Evolutionary conservation across 2,329 filamentous ascomycete genomes (phyloP).

Genomic region (Aspergillus carbonarius): DNA sequence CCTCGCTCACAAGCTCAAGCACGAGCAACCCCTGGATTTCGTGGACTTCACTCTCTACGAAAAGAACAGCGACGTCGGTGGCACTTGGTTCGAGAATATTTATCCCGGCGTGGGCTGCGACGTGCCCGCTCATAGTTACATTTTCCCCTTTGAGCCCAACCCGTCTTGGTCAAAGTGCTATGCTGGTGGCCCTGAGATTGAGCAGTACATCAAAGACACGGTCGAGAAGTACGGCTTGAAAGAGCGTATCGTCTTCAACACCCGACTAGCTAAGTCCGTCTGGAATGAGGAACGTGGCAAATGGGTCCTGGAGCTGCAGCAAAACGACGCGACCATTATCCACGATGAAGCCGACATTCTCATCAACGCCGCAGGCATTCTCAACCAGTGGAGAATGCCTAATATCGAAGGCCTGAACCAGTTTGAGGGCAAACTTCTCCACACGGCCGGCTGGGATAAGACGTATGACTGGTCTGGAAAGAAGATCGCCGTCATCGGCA

Average conservation of each 20-base stretch:
- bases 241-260: constrained; percentile 34
- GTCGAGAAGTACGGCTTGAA: constrained; percentile 43
- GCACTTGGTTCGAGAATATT: constrained; percentile 34
- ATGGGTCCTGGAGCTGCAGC: constrained; percentile 17
- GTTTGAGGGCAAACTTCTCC: constrained; percentile 37
- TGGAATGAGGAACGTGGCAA: constrained; percentile 34
- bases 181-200: constrained; percentile 42
- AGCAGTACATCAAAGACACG: constrained; percentile 44
- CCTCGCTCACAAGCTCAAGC: constrained; percentile 40
- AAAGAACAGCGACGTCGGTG: constrained; percentile 33
- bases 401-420: constrained; percentile 23
- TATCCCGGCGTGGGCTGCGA: constrained; percentile 42
- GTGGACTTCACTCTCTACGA: constrained; percentile 30
- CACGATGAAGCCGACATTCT: constrained; percentile 27
- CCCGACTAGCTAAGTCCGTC: constrained; percentile 28
- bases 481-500: constrained; percentile 35
- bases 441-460: constrained; percentile 42
- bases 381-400: constrained; percentile 19
- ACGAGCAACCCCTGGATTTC: constrained; percentile 17
- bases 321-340: constrained; percentile 9
- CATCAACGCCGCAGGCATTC: constrained; percentile 28
- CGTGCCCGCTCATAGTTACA: constrained; percentile 33
- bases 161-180: constrained; percentile 46
- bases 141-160: constrained; percentile 45
- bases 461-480: constrained; percentile 24